Evolutionary conservation across 2,329 filamentous ascomycete genomes (phyloP).

Genomic region (Epichloe coenophiala): DNA sequence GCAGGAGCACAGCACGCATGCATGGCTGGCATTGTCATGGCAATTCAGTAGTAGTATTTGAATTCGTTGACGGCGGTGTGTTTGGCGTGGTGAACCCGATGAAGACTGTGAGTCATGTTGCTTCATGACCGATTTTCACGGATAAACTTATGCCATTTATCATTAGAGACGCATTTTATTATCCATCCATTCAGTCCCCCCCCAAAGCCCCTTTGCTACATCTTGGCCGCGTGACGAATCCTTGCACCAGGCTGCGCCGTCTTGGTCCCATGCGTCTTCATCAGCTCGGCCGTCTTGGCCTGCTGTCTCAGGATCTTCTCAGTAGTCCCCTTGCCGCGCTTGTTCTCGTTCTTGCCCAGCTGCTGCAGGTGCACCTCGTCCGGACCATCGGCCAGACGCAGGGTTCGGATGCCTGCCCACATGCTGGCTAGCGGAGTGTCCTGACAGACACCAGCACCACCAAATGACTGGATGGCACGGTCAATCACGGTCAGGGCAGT

Average conservation of each 20-base stretch:
- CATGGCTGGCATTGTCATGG: not conserved
- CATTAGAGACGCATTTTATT: not conserved
- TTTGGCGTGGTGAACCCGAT: not conserved
- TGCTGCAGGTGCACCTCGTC: constrained; percentile 90
- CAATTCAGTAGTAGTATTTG: not conserved
- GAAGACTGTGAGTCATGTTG: not conserved
- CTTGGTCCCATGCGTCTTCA: constrained; percentile 41
- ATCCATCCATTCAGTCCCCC: not conserved
- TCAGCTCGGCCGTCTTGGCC: constrained; percentile 49
- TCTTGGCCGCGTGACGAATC: constrained; percentile 33
- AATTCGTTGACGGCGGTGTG: constrained; percentile 3
- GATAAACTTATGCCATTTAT: too few relatives aligned
- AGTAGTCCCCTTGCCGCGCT: constrained; percentile 46
- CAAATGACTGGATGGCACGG: constrained; percentile 84
- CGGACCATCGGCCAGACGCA: constrained; percentile 81
- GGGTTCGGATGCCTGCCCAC: constrained; percentile 69
- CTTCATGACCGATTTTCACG: not conserved
- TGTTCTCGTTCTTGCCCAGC: constrained; percentile 70
- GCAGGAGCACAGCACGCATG: not conserved
- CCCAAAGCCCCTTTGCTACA: constrained; percentile 19
- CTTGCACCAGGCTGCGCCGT: constrained; percentile 36
- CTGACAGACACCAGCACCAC: constrained; percentile 81
- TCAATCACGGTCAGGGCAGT: constrained; percentile 81
- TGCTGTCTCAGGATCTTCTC: constrained; percentile 51
- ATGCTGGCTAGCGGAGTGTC: constrained; percentile 82